phyloP scores from a whole-genome alignment of 129 eudicot species.

The Chrysanthemum makinoi region DNA sequence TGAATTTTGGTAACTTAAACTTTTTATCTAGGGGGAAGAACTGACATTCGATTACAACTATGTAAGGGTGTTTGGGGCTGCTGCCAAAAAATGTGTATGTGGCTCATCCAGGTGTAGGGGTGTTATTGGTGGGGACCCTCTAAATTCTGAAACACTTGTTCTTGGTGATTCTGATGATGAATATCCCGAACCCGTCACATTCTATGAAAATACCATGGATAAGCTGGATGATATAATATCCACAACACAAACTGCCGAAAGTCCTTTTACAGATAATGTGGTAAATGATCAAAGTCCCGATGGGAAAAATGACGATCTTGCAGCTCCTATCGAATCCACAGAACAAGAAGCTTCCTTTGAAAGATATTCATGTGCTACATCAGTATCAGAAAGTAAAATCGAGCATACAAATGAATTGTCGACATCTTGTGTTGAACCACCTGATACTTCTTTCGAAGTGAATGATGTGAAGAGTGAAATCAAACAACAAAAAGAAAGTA shows the following conservation, averaged over 20 bases:
- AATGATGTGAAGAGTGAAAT: conserved; percentile 29
- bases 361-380: conserved; percentile 12
- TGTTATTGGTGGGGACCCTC: conserved; percentile 84
- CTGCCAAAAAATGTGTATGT: conserved; percentile 93
- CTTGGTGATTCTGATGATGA: conserved; percentile 91
- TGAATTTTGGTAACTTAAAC: not conserved
- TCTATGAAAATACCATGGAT: conserved; percentile 38
- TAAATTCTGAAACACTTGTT: conserved; percentile 60
- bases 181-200: conserved; percentile 61
- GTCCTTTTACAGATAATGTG: conserved; percentile 24
- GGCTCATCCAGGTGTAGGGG: conserved; percentile 92
- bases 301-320: conserved; percentile 22
- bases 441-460: conserved; percentile 23
- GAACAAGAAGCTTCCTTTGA: conserved; percentile 29
- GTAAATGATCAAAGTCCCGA: conserved; percentile 30
- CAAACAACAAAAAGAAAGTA: not conserved
- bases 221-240: conserved; percentile 28
- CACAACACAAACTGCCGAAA: conserved; percentile 23
- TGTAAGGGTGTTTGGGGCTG: conserved; percentile 98
- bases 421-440: conserved; percentile 4
- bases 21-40: conserved; percentile 78
- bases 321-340: conserved; percentile 21
- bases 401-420: conserved; percentile 27
- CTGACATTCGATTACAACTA: conserved; percentile 92
- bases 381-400: conserved; percentile 27